Percentiles rank a stretch among this genome's conserved stretches.
These are phyloP conservation scores for Dothideomycetes sp. DNA, from an alignment of 2,329 filamentous ascomycete species.

Conservation along the genomic window DNA sequence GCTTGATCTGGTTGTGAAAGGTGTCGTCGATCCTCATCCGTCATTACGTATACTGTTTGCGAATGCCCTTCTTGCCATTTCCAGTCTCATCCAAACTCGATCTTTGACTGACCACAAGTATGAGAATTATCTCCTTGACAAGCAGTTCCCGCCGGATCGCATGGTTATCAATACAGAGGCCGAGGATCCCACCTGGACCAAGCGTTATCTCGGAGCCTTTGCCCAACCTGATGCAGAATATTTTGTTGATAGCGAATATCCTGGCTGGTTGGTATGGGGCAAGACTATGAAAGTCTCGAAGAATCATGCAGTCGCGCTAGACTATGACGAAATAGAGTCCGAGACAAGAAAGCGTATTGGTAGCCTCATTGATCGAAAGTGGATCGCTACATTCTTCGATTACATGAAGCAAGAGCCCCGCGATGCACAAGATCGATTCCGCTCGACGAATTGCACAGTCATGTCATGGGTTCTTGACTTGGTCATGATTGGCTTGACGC, in stretches of 20 bases:
- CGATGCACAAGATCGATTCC: slow-evolving; percentile 75
- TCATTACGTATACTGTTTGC: slow-evolving; percentile 73
- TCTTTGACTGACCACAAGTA: slow-evolving; percentile 81
- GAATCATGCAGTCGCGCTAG: slow-evolving; percentile 58
- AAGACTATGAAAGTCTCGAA: slow-evolving; percentile 74
- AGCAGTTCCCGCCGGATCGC: slow-evolving; percentile 68
- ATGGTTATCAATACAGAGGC: slow-evolving; percentile 62
- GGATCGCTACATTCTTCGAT: slow-evolving; percentile 80
- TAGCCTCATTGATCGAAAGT: slow-evolving; percentile 66
- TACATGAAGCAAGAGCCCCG: slow-evolving; percentile 95
- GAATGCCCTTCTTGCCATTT: slow-evolving; percentile 64
- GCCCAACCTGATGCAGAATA: slow-evolving; percentile 70
- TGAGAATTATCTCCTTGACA: slow-evolving; percentile 73
- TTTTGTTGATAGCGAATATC: slow-evolving; percentile 83
- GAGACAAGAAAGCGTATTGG: slow-evolving; percentile 71
- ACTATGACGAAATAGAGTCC: slow-evolving; percentile 75
- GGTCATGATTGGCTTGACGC: slow-evolving; percentile 69
- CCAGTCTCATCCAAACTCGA: slow-evolving; percentile 79
- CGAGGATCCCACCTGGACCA: slow-evolving; percentile 71
- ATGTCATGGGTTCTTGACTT: slow-evolving; percentile 86
- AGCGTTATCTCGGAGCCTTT: slow-evolving; percentile 69
- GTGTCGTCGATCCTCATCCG: slow-evolving; percentile 84
- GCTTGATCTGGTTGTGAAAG: slow-evolving; percentile 70
- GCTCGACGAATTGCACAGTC: slow-evolving; percentile 78
- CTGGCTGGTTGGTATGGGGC: slow-evolving; percentile 94